Percentiles rank a stretch among this genome's conserved stretches.
These are phyloP conservation scores for Trametes polyzona DNA, from an alignment of 1,284 basidiomycete species.

Conservation along the genomic window DNA sequence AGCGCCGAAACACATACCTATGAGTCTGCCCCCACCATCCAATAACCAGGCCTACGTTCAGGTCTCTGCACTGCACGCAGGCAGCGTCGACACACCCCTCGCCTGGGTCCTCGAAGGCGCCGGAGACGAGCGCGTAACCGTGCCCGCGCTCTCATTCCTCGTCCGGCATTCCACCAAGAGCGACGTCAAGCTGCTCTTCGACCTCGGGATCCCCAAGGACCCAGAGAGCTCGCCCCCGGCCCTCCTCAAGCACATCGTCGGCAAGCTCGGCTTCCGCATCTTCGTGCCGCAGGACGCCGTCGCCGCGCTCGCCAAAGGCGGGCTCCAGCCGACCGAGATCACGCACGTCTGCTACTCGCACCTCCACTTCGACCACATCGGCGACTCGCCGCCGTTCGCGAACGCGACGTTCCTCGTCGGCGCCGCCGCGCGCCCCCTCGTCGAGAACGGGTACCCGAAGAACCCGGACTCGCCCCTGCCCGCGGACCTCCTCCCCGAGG, in stretches of 20 bases:
- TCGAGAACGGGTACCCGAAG: constrained; percentile 46
- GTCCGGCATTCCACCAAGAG: constrained; percentile 46
- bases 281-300: constrained; percentile 46
- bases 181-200: constrained; percentile 49
- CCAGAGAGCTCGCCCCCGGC: constrained; percentile 44
- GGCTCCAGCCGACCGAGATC: constrained; percentile 45
- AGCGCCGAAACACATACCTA: too few relatives aligned
- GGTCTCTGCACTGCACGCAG: constrained; percentile 19
- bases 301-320: constrained; percentile 54
- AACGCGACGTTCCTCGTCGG: constrained; percentile 52
- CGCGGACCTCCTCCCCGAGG: constrained; percentile 44
- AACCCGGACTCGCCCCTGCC: constrained; percentile 41
- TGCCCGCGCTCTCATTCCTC: constrained; percentile 53
- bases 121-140: constrained; percentile 17
- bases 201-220: constrained; percentile 56
- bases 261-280: constrained; percentile 22
- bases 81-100: constrained; percentile 42
- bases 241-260: constrained; percentile 13
- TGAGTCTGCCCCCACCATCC: constrained; percentile 16
- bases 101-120: constrained; percentile 43
- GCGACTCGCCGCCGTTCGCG: constrained; percentile 49
- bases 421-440: constrained; percentile 38
- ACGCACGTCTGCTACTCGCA: constrained; percentile 55
- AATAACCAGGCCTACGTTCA: background rate
- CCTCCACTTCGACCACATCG: constrained; percentile 50